These are phyloP conservation scores for Candida chilensis DNA, from an alignment of 805 yeast species.

Conservation along the genomic window DNA sequence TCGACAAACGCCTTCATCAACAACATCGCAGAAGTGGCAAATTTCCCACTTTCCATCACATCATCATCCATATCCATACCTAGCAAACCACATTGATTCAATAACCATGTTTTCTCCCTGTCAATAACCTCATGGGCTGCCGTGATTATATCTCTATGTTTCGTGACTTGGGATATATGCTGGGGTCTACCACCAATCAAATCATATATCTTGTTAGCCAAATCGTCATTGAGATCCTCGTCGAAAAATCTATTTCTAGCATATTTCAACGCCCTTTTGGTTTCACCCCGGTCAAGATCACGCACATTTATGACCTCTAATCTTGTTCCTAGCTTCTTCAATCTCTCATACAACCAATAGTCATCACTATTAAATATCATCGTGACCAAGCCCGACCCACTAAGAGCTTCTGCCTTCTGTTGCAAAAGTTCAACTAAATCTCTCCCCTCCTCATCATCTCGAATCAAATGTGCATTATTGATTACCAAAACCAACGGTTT, in stretches of 20 bases:
- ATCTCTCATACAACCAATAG: constrained; percentile 78
- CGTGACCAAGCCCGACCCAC: constrained; percentile 63
- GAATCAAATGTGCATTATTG: constrained; percentile 67
- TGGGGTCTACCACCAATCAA: constrained; percentile 82
- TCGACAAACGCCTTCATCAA: constrained; percentile 62
- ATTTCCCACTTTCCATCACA: constrained; percentile 78
- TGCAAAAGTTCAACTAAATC: constrained; percentile 67
- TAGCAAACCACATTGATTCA: constrained; percentile 72
- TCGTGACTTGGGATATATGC: constrained; percentile 63
- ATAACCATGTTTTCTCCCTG: constrained; percentile 77
- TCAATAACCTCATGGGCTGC: constrained; percentile 70
- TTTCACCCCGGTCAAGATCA: constrained; percentile 47
- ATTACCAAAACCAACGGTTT: constrained; percentile 63
- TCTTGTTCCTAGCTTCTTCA: constrained; percentile 64
- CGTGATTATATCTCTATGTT: constrained; percentile 41
- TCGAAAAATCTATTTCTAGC: constrained; percentile 36
- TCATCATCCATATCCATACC: constrained; percentile 84
- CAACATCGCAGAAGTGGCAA: constrained; percentile 65
- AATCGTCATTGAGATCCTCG: constrained; percentile 22
- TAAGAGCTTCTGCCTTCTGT: constrained; percentile 72
- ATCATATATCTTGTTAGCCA: constrained; percentile 50
- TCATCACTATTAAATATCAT: constrained; percentile 76
- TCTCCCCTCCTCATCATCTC: constrained; percentile 66
- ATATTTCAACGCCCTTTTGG: constrained; percentile 43
- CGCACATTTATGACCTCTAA: constrained; percentile 63